A percentile compares a stretch with the other conserved stretches of the same genome.
These are phyloP conservation scores for Yarrowia yakushimensis DNA, from an alignment of 805 yeast genomes.

Conservation along the genomic window DNA sequence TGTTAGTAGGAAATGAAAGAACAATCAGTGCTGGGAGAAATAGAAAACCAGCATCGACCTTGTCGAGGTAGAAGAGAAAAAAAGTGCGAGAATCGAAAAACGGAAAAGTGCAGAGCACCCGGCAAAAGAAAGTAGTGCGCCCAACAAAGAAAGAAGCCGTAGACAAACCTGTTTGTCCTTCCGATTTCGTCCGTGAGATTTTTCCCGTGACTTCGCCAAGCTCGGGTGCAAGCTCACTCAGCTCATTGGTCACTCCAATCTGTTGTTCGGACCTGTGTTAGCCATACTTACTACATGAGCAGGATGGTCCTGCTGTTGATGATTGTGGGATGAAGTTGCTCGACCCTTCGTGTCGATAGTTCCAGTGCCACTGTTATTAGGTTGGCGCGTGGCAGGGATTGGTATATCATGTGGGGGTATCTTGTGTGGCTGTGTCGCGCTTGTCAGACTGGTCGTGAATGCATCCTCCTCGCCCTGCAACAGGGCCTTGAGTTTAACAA, in stretches of 20 bases:
- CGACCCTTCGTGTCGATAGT: not conserved
- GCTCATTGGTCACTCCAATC: not conserved
- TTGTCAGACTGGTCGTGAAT: not conserved
- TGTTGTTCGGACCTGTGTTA: not conserved
- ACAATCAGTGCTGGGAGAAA: not conserved
- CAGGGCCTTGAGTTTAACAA: slow-evolving; percentile 3
- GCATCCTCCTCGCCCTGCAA: slow-evolving; percentile 17
- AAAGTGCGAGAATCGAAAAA: not conserved
- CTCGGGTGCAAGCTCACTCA: not conserved
- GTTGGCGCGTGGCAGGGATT: not conserved
- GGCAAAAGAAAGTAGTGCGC: not conserved
- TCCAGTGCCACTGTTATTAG: not conserved
- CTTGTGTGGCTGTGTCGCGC: not conserved
- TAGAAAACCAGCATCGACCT: not conserved
- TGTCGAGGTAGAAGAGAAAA: not conserved
- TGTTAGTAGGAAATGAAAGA: slow-evolving; percentile 12
- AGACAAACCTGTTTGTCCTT: not conserved
- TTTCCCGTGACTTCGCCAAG: not conserved
- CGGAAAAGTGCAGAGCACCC: not conserved
- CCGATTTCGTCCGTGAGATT: not conserved
- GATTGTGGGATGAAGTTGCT: not conserved
- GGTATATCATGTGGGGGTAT: not conserved
- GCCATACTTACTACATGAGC: slow-evolving; percentile 16
- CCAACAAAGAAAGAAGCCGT: not conserved
- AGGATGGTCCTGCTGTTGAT: not conserved